Conservation (phyloP, 1,139 yeast genomes). For the Protomyces lactucae-debilis region DNA sequence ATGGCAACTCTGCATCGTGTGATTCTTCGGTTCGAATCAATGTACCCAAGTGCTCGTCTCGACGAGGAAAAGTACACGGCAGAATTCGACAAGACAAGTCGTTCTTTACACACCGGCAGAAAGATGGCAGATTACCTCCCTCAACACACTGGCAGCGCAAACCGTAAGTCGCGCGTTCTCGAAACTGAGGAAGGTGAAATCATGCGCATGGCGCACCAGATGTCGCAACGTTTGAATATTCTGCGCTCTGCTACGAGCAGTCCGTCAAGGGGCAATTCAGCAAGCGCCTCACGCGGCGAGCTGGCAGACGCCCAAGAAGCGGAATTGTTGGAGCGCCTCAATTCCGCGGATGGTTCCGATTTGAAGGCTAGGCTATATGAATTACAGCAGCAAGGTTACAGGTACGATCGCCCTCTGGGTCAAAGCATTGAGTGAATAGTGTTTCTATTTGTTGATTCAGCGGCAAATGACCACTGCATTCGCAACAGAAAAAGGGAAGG, state of each 20-base stretch:
- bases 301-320: slow-evolving; percentile 11
- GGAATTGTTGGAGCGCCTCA: slow-evolving; percentile 7
- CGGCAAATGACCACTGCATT: no score
- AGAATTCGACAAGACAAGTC: neutral
- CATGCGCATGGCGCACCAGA: slow-evolving; percentile 16
- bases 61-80: neutral
- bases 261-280: slow-evolving; percentile 15
- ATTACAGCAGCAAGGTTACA: slow-evolving; percentile 7
- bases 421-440: neutral
- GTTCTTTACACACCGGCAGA: slow-evolving; percentile 13
- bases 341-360: slow-evolving; percentile 17
- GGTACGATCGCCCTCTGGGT: neutral
- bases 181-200: slow-evolving; percentile 24
- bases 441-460: no score
- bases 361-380: slow-evolving; percentile 11
- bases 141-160: neutral
- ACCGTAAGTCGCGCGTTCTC: slow-evolving; percentile 10
- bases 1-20: slow-evolving; percentile 15
- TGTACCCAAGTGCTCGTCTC: slow-evolving; percentile 1
- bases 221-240: slow-evolving; percentile 11
- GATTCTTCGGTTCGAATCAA: slow-evolving; percentile 12
- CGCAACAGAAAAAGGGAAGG: no score
- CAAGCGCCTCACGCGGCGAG: slow-evolving; percentile 12
- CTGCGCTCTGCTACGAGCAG: slow-evolving; percentile 13
- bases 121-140: slow-evolving; percentile 3